A percentile compares a stretch with the other conserved stretches of the same genome.
Conservation (phyloP, 2,329 filamentous ascomycete genomes). For the Penicillium janthinellum region DNA sequence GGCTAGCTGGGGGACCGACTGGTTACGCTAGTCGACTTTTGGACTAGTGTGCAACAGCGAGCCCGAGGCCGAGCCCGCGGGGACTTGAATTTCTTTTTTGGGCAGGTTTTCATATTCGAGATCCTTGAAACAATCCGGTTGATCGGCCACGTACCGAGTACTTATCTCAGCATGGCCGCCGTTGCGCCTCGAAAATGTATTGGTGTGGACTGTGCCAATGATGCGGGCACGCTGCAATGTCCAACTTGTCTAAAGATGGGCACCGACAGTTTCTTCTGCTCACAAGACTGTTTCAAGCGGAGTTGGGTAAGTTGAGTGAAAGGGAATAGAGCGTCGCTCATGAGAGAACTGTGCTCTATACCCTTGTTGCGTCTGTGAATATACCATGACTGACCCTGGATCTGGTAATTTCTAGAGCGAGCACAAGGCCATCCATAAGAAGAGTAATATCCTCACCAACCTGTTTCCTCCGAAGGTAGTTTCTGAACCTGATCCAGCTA, state of each 20-base stretch:
- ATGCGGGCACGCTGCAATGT: constrained; percentile 84
- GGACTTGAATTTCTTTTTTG: constrained; percentile 10
- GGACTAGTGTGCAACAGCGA: neutral
- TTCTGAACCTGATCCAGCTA: constrained; percentile 89
- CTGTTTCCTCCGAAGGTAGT: constrained; percentile 77
- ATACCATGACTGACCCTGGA: neutral
- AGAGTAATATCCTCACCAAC: constrained; percentile 72
- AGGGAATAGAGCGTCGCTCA: no score
- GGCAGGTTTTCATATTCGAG: neutral
- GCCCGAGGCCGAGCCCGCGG: constrained; percentile 9
- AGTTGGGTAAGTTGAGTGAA: constrained; percentile 77
- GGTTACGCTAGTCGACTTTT: neutral
- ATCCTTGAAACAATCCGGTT: neutral
- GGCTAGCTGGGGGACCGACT: neutral
- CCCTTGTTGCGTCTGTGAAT: neutral
- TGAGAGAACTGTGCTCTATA: neutral
- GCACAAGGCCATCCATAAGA: constrained; percentile 85
- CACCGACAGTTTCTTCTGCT: constrained; percentile 93
- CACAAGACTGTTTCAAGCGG: constrained; percentile 97
- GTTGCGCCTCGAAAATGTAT: constrained; percentile 60
- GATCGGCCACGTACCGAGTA: neutral
- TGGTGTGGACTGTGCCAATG: constrained; percentile 81
- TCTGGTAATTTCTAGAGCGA: constrained; percentile 58
- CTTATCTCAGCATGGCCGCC: constrained; percentile 25
- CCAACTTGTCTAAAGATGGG: constrained; percentile 91